Conservation (phyloP, 2,329 filamentous ascomycete genomes). For the Cercospora zeina region DNA sequence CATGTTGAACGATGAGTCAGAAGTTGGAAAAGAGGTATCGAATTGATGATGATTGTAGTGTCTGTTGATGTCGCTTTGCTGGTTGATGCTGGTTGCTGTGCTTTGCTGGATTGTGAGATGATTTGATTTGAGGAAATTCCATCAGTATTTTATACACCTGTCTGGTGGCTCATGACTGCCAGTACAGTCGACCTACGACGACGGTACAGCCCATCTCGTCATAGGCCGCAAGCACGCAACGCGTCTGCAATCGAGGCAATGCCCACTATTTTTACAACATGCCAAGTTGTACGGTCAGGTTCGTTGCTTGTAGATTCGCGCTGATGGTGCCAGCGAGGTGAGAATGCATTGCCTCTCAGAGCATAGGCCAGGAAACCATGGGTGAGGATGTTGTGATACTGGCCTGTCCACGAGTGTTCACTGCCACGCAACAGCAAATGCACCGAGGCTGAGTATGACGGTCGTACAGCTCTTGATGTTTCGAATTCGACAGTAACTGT, state of each 20-base stretch:
- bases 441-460: background rate
- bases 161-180: background rate
- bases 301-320: slow-evolving; percentile 2
- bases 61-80: background rate
- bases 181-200: background rate
- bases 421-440: background rate
- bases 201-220: background rate
- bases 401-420: background rate
- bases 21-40: background rate
- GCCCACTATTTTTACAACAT: background rate
- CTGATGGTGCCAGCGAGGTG: background rate
- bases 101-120: background rate
- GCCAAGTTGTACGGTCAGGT: slow-evolving; percentile 7
- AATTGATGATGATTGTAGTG: background rate
- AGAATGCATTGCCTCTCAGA: background rate
- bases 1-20: background rate
- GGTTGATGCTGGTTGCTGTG: background rate
- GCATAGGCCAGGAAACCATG: background rate
- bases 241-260: slow-evolving; percentile 5
- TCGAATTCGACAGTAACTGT: background rate
- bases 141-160: background rate
- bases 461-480: background rate
- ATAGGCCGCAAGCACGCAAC: background rate
- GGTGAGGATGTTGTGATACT: background rate
- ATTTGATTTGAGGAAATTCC: background rate